Conservation (phyloP, 805 yeast species). For the Nakazawaea ishiwadae region DNA sequence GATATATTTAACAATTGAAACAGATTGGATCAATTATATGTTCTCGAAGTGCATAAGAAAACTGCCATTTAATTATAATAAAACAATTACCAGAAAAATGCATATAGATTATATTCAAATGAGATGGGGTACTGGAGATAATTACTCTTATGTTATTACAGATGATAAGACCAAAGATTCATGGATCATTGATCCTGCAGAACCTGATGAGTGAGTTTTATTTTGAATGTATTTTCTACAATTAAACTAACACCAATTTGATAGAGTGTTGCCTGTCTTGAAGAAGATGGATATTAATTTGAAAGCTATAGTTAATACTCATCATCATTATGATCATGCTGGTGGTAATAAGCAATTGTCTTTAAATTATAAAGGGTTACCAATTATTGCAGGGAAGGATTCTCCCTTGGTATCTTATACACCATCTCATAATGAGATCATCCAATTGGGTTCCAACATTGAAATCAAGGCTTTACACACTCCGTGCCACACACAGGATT, state of each 20-base stretch:
- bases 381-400: constrained; percentile 81
- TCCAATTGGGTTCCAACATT: constrained; percentile 60
- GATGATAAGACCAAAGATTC: constrained; percentile 65
- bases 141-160: constrained; percentile 75
- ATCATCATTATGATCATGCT: constrained; percentile 93
- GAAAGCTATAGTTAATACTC: constrained; percentile 85
- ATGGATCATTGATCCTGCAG: constrained; percentile 91
- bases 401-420: constrained; percentile 69
- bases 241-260: not conserved
- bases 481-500: constrained; percentile 97
- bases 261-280: constrained; percentile 39
- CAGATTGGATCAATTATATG: not conserved
- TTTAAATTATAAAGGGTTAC: constrained; percentile 37
- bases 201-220: constrained; percentile 53
- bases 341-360: constrained; percentile 60
- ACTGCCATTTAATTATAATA: not conserved
- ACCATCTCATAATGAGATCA: constrained; percentile 58
- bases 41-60: not conserved
- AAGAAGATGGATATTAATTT: constrained; percentile 42
- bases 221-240: too few species aligned
- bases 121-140: constrained; percentile 95
- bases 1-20: too few species aligned
- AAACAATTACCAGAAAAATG: constrained; percentile 47
- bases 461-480: constrained; percentile 82
- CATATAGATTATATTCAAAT: constrained; percentile 78